These are phyloP conservation scores for Hanseniaspora mollemarum DNA, from an alignment of 805 yeast species.

Conservation along the genomic window DNA sequence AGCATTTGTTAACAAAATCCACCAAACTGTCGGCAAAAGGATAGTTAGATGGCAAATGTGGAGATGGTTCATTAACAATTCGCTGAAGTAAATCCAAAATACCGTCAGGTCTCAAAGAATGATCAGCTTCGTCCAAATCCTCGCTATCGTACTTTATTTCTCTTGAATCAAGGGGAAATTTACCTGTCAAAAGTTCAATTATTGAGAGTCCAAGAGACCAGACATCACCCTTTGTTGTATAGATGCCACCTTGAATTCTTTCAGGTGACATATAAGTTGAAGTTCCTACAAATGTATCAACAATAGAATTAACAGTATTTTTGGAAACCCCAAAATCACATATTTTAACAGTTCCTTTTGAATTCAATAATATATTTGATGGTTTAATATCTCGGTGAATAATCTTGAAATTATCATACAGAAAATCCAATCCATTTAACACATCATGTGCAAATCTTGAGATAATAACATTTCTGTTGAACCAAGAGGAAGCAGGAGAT, in stretches of 20 bases:
- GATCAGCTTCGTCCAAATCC: constrained; percentile 30
- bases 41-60: constrained; percentile 40
- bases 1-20: constrained; percentile 60
- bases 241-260: constrained; percentile 86
- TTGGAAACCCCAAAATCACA: constrained; percentile 97
- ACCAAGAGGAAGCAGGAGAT: constrained; percentile 24
- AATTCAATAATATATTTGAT: constrained; percentile 77
- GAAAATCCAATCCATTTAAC: constrained; percentile 65
- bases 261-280: constrained; percentile 98
- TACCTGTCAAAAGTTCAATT: constrained; percentile 77
- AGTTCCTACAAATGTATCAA: constrained; percentile 96
- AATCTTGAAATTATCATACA: constrained; percentile 73
- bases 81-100: constrained; percentile 82
- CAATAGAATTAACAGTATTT: constrained; percentile 83
- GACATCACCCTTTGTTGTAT: constrained; percentile 90
- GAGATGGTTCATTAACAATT: constrained; percentile 88
- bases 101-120: constrained; percentile 61
- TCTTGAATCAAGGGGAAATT: constrained; percentile 45
- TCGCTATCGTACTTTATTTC: background rate
- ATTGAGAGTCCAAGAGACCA: constrained; percentile 94
- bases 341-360: constrained; percentile 74
- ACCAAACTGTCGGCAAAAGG: constrained; percentile 23
- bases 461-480: constrained; percentile 49
- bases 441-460: constrained; percentile 67
- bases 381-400: constrained; percentile 96